Evolutionary conservation across 257 asterid species (phyloP), one percentile per base, ranked within the genome.

Genomic region (Solanum chilense): DNA sequence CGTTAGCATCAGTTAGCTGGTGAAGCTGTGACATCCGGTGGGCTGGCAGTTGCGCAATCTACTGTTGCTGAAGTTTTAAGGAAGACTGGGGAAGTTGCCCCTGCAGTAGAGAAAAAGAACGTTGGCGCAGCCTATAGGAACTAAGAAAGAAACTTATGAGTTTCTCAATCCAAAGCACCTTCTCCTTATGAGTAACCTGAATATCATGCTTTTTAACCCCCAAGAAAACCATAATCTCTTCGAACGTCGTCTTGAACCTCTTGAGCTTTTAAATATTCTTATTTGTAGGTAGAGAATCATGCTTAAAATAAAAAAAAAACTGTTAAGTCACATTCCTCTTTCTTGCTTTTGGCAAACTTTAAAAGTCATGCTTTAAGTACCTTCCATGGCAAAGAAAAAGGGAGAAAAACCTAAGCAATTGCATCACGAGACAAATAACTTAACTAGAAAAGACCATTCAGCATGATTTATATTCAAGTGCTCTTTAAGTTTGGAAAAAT

Each of bases 1-100:
- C 98, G 88, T 90, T 93, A 41, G 93, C 68, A 85, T 96, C 99
- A 91, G 88, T 92, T 80, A 91, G 91, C 93, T 92, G 98, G 88
- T 92, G 93, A 77, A 92, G 92, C 84, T 94, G 98, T 86, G 92
- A 89, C 89, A 95, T 86, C 88, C 92, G 95, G 81, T 93, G 96
- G 64, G 92, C 87, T 23, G 95, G 90, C 91, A 93, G 90, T 18
- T 92, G 87, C 13, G 23, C 68, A 44, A 92, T 78, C 82, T 91
- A 94, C 89, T 93, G 96, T 90, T 92, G 96, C 31, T 29, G 31
- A 29, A 29, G 31, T 29, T 29, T 3, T 29, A 29, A 29, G 31
- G 31, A 29, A 29, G 2, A 29, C 31, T 29, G 31, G 31, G 31
- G 31, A 29, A 29, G 31, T 29, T 29, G 31, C 31, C 31, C 31